These are phyloP conservation scores for Cercis canadensis DNA, from an alignment of 306 rosid genomes.

Conservation along the genomic window DNA sequence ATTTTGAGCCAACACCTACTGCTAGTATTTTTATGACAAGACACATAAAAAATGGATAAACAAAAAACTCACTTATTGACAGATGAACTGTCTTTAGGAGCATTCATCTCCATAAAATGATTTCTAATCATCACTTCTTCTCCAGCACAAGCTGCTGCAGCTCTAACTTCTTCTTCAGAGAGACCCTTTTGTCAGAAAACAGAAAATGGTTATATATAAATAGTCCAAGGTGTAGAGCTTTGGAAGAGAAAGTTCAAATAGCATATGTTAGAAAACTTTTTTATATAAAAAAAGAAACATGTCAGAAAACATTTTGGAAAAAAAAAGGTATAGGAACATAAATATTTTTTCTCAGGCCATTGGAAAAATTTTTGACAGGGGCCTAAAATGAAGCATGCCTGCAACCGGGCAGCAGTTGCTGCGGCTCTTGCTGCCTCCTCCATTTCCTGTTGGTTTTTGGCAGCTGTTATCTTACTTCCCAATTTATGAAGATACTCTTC, in stretches of 20 bases:
- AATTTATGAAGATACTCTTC: slow-evolving; percentile 95
- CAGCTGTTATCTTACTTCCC: slow-evolving; percentile 92
- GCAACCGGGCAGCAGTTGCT: slow-evolving; percentile 88
- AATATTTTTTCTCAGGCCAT: neutral
- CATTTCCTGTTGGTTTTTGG: slow-evolving; percentile 90
- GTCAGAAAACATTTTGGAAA: slow-evolving; percentile 16
- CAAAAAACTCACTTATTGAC: slow-evolving; percentile 78
- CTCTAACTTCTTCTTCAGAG: slow-evolving; percentile 98
- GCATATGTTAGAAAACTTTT: too few relatives aligned
- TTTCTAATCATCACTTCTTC: slow-evolving; percentile 97
- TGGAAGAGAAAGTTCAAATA: neutral
- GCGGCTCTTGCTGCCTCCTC: slow-evolving; percentile 94
- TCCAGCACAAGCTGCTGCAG: slow-evolving; percentile 94
- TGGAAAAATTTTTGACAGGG: slow-evolving; percentile 6
- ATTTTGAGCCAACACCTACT: slow-evolving; percentile 16
- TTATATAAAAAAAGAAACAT: too few relatives aligned
- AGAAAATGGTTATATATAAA: slow-evolving; percentile 32
- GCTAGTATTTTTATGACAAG: slow-evolving; percentile 6
- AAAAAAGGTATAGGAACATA: slow-evolving; percentile 4
- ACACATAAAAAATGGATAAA: slow-evolving; percentile 31
- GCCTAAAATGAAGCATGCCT: slow-evolving; percentile 55
- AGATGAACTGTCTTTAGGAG: slow-evolving; percentile 86
- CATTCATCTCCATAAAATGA: slow-evolving; percentile 93
- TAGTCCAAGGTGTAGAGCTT: neutral
- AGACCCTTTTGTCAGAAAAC: slow-evolving; percentile 76